phyloP scores from a whole-genome alignment of 768 basidiomycete species.

The Infundibulicybe gibba region DNA sequence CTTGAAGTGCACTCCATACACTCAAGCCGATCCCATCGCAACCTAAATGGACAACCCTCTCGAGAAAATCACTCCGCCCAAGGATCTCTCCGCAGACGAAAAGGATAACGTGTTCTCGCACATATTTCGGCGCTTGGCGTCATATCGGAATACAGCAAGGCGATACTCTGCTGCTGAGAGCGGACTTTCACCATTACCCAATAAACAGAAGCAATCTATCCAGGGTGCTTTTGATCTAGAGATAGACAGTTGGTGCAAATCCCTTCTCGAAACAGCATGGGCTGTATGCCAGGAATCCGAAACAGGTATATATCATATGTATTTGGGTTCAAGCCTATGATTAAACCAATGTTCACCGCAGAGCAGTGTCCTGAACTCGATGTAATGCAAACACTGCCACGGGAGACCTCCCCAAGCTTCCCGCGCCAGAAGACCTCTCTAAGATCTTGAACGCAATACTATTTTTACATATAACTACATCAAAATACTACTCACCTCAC shows the following conservation, averaged over 20 bases:
- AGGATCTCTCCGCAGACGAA: constrained; percentile 30
- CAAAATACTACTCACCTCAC: constrained; percentile 46
- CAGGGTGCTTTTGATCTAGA: constrained; percentile 28
- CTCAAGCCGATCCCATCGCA: too few relatives aligned
- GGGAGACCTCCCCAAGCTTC: constrained; percentile 32
- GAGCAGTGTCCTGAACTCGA: constrained; percentile 40
- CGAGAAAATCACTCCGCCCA: constrained; percentile 31
- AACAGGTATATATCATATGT: constrained; percentile 3
- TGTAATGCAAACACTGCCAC: constrained; percentile 43
- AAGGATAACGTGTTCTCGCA: constrained; percentile 36
- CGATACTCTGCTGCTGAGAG: constrained; percentile 36
- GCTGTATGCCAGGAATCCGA: constrained; percentile 33
- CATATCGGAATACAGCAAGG: constrained; percentile 38
- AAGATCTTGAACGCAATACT: constrained; percentile 48
- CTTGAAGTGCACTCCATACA: too few relatives aligned
- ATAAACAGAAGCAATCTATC: constrained; percentile 9
- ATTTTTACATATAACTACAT: constrained; percentile 43
- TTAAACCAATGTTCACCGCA: constrained; percentile 7
- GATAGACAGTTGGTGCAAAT: constrained; percentile 43
- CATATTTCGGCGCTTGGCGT: constrained; percentile 39
- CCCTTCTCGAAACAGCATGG: constrained; percentile 39
- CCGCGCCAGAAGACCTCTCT: constrained; percentile 28
- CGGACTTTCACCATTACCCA: constrained; percentile 13
- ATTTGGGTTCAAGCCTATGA: constrained; percentile 24
- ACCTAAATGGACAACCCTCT: neutral